A percentile compares a stretch with the other conserved stretches of the same genome.
These are phyloP conservation scores for Aspergillus fischeri DNA, from an alignment of 2,329 filamentous ascomycete species.

Conservation along the genomic window DNA sequence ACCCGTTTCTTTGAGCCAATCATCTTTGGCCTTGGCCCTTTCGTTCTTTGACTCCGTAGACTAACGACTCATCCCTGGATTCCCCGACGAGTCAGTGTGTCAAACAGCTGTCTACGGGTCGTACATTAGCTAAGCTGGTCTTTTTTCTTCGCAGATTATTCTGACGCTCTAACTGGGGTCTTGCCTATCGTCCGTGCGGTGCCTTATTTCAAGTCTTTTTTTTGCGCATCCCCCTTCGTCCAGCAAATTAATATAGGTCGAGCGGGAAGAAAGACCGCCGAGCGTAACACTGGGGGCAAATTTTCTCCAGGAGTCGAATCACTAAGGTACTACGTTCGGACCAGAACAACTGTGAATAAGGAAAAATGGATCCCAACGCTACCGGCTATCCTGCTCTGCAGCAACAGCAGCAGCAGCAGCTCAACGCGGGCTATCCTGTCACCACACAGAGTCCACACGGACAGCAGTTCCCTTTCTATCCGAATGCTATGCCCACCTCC, in stretches of 20 bases:
- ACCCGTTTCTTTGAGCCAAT: neutral
- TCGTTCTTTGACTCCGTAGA: neutral
- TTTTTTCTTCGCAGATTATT: too few species aligned
- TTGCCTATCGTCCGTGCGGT: neutral
- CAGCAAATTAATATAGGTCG: neutral
- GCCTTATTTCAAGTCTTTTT: neutral
- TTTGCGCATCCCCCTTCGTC: neutral
- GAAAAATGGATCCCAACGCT: slow-evolving; percentile 29
- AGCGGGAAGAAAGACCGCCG: neutral
- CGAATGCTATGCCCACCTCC: slow-evolving; percentile 24
- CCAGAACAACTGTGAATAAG: neutral
- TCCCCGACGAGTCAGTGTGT: neutral
- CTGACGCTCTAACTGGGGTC: too few species aligned
- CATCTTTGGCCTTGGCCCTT: neutral
- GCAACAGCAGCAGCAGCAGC: slow-evolving; percentile 6
- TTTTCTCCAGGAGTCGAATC: neutral
- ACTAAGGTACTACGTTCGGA: neutral
- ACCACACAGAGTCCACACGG: slow-evolving; percentile 27
- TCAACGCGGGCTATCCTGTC: slow-evolving; percentile 32
- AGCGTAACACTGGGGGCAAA: neutral
- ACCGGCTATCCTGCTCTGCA: slow-evolving; percentile 23
- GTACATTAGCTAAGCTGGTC: neutral
- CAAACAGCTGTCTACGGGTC: neutral
- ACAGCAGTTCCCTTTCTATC: slow-evolving; percentile 34
- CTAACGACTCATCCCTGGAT: neutral